Conservation (phyloP, 176 grass and related monocot species). For the Ensete glaucum region DNA sequence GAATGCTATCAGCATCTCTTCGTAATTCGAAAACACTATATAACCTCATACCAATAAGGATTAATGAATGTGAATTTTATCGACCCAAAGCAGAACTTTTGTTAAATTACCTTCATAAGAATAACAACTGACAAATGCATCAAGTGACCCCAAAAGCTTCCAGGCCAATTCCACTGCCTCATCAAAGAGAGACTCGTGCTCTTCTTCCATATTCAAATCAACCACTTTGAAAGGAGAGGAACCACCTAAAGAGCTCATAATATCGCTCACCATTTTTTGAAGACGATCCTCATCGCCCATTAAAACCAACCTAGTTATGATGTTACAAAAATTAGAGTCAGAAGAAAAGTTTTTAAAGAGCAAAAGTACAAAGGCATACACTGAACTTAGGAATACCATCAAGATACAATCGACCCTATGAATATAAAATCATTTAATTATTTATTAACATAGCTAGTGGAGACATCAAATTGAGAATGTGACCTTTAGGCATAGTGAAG, state of each 20-base stretch:
- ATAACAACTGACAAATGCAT: conserved; percentile 68
- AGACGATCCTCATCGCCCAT: conserved; percentile 51
- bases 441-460: no score
- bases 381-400: background rate
- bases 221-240: conserved; percentile 30
- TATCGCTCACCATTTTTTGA: conserved; percentile 26
- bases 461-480: no score
- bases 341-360: background rate
- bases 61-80: no score
- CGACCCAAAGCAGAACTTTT: background rate
- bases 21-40: no score
- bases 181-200: conserved; percentile 41
- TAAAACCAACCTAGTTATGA: conserved; percentile 47
- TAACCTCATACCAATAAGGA: no score
- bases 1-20: no score
- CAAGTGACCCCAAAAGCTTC: conserved; percentile 40
- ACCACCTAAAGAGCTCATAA: conserved; percentile 5
- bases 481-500: background rate
- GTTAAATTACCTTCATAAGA: conserved; percentile 50
- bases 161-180: conserved; percentile 48
- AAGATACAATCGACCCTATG: background rate
- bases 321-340: background rate
- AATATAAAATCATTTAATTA: no score
- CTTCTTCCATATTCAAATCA: conserved; percentile 47
- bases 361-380: background rate